Evolutionary conservation across 2,329 filamentous ascomycete genomes (phyloP).

Genomic region (Calonectria honghensis): DNA sequence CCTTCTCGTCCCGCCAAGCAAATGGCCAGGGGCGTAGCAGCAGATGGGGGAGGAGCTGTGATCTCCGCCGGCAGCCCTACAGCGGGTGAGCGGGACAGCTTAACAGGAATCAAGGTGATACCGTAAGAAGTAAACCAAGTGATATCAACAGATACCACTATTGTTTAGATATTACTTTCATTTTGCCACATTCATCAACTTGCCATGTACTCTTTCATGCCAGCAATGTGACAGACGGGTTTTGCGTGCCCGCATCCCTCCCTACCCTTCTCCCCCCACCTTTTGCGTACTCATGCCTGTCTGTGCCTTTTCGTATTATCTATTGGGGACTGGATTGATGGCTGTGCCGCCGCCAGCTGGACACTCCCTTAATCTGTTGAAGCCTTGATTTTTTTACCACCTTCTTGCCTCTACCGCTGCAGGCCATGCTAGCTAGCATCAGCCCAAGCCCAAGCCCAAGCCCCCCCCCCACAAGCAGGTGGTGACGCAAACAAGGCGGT

Average conservation of each 20-base stretch:
- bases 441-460: neutral
- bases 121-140: neutral
- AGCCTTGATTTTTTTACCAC: neutral
- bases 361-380: slow-evolving; percentile 1
- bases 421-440: neutral
- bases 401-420: neutral
- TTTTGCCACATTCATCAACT: neutral
- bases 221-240: neutral
- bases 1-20: slow-evolving; percentile 9
- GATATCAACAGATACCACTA: neutral
- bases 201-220: neutral
- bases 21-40: neutral
- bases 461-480: neutral
- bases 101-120: neutral
- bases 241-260: neutral
- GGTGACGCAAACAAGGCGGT: slow-evolving; percentile 19
- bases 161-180: neutral
- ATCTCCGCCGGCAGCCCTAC: neutral
- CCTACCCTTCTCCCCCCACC: neutral
- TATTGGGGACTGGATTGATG: neutral
- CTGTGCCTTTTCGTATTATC: neutral
- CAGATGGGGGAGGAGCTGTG: neutral
- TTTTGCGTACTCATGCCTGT: neutral
- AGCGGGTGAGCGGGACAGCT: neutral
- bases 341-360: slow-evolving; percentile 1